These are phyloP conservation scores for Gynostemma pentaphyllum DNA, from an alignment of 306 rosid species.

Conservation along the genomic window DNA sequence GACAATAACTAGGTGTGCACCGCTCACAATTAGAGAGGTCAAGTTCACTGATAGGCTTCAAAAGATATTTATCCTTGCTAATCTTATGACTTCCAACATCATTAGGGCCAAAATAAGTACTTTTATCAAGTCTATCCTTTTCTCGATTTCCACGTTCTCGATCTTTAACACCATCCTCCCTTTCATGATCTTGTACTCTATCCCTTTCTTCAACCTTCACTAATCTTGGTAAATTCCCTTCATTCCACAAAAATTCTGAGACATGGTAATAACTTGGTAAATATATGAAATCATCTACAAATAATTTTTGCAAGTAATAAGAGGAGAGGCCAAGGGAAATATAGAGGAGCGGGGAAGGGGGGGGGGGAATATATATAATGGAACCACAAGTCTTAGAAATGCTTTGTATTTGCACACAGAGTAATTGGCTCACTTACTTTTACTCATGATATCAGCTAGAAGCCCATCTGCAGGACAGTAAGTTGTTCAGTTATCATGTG, in stretches of 20 bases:
- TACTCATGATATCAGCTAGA: constrained; percentile 84
- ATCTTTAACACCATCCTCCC: constrained; percentile 44
- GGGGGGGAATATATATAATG: neutral
- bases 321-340: too few species aligned
- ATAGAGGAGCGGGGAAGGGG: neutral
- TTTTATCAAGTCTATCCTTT: constrained; percentile 43
- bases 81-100: constrained; percentile 11
- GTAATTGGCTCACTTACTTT: constrained; percentile 49
- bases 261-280: constrained; percentile 1
- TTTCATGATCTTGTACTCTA: constrained; percentile 60
- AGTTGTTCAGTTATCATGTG: neutral
- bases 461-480: constrained; percentile 70
- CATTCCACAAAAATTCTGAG: constrained; percentile 66
- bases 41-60: constrained; percentile 91
- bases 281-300: neutral
- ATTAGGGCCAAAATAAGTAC: neutral
- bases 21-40: constrained; percentile 81
- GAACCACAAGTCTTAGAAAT: constrained; percentile 1
- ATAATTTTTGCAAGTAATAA: constrained; percentile 1
- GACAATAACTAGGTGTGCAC: constrained; percentile 93
- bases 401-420: neutral
- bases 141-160: constrained; percentile 65
- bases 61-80: constrained; percentile 64
- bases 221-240: constrained; percentile 49
- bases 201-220: constrained; percentile 73